These are phyloP conservation scores for Barbatosphaeria neglecta DNA, from an alignment of 495 filamentous ascomycete genomes.

Conservation along the genomic window DNA sequence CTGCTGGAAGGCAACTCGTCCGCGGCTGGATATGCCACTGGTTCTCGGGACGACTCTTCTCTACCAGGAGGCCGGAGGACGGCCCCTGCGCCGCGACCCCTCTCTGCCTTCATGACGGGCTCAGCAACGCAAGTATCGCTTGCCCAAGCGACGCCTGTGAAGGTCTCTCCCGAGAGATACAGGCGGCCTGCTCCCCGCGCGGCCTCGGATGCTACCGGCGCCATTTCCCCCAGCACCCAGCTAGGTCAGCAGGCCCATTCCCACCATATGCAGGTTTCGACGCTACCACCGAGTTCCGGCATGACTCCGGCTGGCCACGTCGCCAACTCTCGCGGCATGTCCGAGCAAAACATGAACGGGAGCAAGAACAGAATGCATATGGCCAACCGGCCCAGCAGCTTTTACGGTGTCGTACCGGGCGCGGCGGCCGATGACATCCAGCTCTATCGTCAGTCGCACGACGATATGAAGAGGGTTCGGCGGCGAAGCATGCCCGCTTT, in stretches of 20 bases:
- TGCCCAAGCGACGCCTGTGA: constrained; percentile 23
- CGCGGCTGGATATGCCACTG: constrained; percentile 4
- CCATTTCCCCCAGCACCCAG: constrained; percentile 8
- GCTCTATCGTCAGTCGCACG: constrained; percentile 36
- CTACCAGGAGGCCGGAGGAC: constrained; percentile 14
- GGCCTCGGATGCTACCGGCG: constrained; percentile 25
- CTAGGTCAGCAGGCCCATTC: constrained; percentile 8
- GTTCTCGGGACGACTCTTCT: constrained; percentile 21
- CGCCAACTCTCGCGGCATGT: constrained; percentile 20
- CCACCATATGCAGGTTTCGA: constrained; percentile 16
- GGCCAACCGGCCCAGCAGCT: constrained; percentile 33
- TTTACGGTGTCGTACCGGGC: constrained; percentile 20
- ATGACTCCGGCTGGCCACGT: constrained; percentile 31
- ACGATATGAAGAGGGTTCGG: constrained; percentile 64
- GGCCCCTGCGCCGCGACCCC: constrained; percentile 17
- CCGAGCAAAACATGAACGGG: constrained; percentile 15
- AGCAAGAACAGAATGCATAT: constrained; percentile 15
- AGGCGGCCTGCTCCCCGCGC: constrained; percentile 32
- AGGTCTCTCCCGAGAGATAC: constrained; percentile 42
- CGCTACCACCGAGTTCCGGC: constrained; percentile 19
- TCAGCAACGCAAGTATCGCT: constrained; percentile 22
- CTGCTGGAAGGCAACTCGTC: constrained; percentile 18
- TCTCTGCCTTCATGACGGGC: constrained; percentile 15
- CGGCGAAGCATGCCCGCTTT: constrained; percentile 75
- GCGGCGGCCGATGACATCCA: constrained; percentile 42